phyloP scores from a whole-genome alignment of 176 grass and related monocot genomes.

The maize (Zea mays) region DNA sequence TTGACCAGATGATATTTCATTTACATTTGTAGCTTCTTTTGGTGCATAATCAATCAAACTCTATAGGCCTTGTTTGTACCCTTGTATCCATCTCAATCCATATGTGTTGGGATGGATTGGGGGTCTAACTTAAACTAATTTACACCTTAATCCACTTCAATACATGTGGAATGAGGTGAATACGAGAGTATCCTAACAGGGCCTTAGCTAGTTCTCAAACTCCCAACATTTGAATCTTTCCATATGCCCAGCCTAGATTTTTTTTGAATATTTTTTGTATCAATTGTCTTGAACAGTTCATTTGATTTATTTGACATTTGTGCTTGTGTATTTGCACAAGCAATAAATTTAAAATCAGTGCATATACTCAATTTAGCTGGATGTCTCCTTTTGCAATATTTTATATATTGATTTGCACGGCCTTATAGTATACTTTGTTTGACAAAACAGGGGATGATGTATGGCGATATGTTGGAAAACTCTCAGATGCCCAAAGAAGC shows the following conservation, averaged over 20 bases:
- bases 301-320: not conserved
- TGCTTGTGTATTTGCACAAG: not conserved
- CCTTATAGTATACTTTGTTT: slow-evolving; percentile 28
- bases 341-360: not conserved
- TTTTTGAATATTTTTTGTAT: not conserved
- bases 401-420: slow-evolving; percentile 24
- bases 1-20: not conserved
- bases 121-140: too few species aligned
- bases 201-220: not conserved
- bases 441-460: slow-evolving; percentile 80
- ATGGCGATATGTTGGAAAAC: slow-evolving; percentile 96
- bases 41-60: not conserved
- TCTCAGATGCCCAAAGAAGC: slow-evolving; percentile 98
- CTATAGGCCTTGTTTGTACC: too few species aligned
- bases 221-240: not conserved
- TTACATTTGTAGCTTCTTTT: not conserved
- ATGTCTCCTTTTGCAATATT: not conserved
- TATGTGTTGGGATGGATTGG: too few species aligned
- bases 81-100: too few species aligned
- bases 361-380: not conserved
- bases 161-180: too few species aligned
- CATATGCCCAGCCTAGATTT: not conserved
- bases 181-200: too few species aligned
- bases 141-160: too few species aligned
- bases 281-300: not conserved